These are phyloP conservation scores for Gnetum montanum DNA, from an alignment of 75 land plant species.

Conservation along the genomic window DNA sequence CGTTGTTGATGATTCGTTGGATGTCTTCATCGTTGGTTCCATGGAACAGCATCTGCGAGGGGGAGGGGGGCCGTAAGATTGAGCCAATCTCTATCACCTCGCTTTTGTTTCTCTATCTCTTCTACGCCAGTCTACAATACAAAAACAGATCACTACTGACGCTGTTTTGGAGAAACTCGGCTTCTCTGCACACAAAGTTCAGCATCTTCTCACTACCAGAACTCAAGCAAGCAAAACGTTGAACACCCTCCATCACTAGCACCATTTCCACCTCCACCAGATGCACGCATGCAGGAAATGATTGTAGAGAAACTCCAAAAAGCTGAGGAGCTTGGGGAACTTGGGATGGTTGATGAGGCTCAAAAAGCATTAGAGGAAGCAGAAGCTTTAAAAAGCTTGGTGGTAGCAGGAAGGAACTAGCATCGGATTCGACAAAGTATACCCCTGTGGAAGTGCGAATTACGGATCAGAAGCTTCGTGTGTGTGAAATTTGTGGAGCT, in stretches of 20 bases:
- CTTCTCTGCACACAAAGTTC: too few species aligned
- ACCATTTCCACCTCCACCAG: slow-evolving; percentile 54
- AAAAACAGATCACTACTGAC: too few species aligned
- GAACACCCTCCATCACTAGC: slow-evolving; percentile 76
- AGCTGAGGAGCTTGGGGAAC: slow-evolving; percentile 91
- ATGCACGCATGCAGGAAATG: slow-evolving; percentile 95
- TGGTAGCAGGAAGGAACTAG: slow-evolving; percentile 47
- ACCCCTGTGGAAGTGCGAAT: slow-evolving; percentile 87
- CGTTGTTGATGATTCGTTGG: too few species aligned
- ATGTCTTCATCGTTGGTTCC: too few species aligned
- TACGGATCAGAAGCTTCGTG: slow-evolving; percentile 98
- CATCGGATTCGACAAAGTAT: slow-evolving; percentile 49
- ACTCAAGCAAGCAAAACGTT: too few species aligned
- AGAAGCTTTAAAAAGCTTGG: slow-evolving; percentile 85
- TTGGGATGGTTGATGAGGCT: slow-evolving; percentile 55
- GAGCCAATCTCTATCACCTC: too few species aligned
- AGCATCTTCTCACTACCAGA: too few species aligned
- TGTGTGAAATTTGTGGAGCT: slow-evolving; percentile 99
- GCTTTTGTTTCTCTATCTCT: too few species aligned
- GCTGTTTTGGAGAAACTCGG: too few species aligned
- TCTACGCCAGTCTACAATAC: too few species aligned
- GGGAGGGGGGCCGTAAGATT: too few species aligned
- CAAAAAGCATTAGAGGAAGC: slow-evolving; percentile 90
- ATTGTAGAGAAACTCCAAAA: slow-evolving; percentile 90
- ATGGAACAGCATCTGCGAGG: too few species aligned